Base-by-base conservation (phyloP, 108 stramenopile genomes). In the Epipyxis sp. region DNA sequence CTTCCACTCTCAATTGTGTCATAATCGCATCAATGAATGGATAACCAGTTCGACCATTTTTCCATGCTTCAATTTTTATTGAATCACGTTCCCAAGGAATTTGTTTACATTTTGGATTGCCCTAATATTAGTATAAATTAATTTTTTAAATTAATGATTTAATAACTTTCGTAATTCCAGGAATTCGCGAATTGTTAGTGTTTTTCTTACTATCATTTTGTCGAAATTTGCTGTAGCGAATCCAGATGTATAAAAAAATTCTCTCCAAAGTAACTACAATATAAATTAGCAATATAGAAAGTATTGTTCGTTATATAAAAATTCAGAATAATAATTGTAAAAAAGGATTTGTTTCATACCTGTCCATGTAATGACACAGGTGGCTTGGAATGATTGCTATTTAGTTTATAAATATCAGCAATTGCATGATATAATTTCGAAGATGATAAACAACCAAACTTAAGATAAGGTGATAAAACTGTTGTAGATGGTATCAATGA, bases 1-100 rank as follows among this genome's bases (percentile, higher is more conserved):
- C n/a, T 76, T 91, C 87, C 46, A 87, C 81, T 34, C 86, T 79
- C 42, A 98, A 87, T 78, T 98, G 95, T 0, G 86, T 89, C 98
- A 98, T 98, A 77, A 85, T 82, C 34, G 98, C 98, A 72, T 98
- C 96, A 68, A 98, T 95, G 79, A 87, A 97, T 3, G 98, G 98
- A 84, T 90, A 98, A 1, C 98, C 98, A 6, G 98, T 98, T 44
- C 85, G 59, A 27, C 89, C 94, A 29, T 88, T 83, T 79, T 92
- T 91, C 98, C 98, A 98, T 13, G 91, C 91, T 27, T 72, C 69
- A 42, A 95, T 69, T 0, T 91, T 77, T 10, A 84, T 61, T 3
- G 83, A 81, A 79, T 91, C 91, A n/a, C 20, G 76, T 20, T 74
- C 76, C 76, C 57, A 77, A 1, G 76, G 57, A 1, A 59, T 59